Conservation (phyloP, 2,329 filamentous ascomycete genomes). For the Fusarium papillatum region DNA sequence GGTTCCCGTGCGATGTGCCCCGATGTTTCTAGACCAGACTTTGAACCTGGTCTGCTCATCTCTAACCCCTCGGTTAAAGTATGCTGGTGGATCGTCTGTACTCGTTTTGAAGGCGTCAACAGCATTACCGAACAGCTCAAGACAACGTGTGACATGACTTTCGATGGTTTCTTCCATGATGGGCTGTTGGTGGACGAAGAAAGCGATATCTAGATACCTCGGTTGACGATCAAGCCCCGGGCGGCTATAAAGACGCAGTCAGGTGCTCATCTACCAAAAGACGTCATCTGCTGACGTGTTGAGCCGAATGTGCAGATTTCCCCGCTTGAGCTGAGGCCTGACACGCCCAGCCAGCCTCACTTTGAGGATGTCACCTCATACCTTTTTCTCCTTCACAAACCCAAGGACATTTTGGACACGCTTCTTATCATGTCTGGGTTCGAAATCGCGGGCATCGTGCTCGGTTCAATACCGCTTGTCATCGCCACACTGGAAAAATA, state of each 20-base stretch:
- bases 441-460: conserved; percentile 5
- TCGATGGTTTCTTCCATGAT: neutral
- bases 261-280: neutral
- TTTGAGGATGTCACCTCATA: neutral
- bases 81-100: no score
- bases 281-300: neutral
- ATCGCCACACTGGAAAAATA: conserved; percentile 13
- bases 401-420: neutral
- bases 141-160: neutral
- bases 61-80: neutral
- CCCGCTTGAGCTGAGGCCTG: neutral
- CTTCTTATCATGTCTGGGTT: conserved; percentile 11
- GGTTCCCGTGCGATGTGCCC: neutral
- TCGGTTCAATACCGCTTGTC: conserved; percentile 5
- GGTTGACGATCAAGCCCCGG: neutral
- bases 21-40: conserved; percentile 21
- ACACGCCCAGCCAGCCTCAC: neutral
- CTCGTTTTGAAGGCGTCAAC: no score
- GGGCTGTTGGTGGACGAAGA: neutral
- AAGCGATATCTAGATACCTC: neutral
- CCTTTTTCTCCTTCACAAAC: no score
- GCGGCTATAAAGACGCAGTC: neutral
- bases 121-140: neutral
- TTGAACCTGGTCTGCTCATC: conserved; percentile 24
- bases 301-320: neutral